Evolutionary conservation across 768 basidiomycete genomes (phyloP).

Genomic region (Lactarius akahatsu): DNA sequence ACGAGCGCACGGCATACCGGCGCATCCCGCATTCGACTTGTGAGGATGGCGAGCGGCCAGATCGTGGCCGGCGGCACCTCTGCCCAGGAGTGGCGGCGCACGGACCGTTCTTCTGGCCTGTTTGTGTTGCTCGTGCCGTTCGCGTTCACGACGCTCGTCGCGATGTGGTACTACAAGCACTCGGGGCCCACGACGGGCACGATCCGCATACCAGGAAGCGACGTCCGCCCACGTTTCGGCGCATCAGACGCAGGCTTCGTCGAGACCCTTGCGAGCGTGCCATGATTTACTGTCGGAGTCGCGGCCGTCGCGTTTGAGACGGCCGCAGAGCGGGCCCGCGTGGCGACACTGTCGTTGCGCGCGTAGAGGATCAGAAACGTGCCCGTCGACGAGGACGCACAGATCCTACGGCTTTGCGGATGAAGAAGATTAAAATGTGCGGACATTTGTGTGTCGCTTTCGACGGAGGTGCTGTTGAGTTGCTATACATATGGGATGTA

Average conservation of each 20-base stretch:
- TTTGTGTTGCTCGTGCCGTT: slow-evolving; percentile 76
- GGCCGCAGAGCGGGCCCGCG: slow-evolving; percentile 49
- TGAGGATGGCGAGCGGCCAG: slow-evolving; percentile 73
- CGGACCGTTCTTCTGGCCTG: slow-evolving; percentile 79
- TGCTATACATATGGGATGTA: slow-evolving; percentile 11
- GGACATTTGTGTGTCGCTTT: too few species aligned
- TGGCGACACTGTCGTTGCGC: slow-evolving; percentile 40
- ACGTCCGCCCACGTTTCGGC: slow-evolving; percentile 38
- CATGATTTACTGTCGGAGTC: slow-evolving; percentile 85
- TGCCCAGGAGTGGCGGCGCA: slow-evolving; percentile 83
- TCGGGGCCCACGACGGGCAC: slow-evolving; percentile 73
- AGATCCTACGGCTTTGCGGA: slow-evolving; percentile 83
- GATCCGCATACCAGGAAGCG: slow-evolving; percentile 69
- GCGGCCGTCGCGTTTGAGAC: slow-evolving; percentile 71
- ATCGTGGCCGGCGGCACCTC: slow-evolving; percentile 67
- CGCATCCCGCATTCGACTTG: slow-evolving; percentile 89
- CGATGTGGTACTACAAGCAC: slow-evolving; percentile 76
- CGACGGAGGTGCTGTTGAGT: not conserved
- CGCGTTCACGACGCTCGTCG: slow-evolving; percentile 69
- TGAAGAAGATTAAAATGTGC: slow-evolving; percentile 44
- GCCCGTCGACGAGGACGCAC: slow-evolving; percentile 85
- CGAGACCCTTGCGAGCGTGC: slow-evolving; percentile 80
- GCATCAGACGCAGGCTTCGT: slow-evolving; percentile 48
- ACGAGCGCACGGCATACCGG: slow-evolving; percentile 88
- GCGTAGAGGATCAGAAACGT: slow-evolving; percentile 64